Evolutionary conservation across 1,284 basidiomycete genomes (phyloP).

Genomic region (Tilletia caries): DNA sequence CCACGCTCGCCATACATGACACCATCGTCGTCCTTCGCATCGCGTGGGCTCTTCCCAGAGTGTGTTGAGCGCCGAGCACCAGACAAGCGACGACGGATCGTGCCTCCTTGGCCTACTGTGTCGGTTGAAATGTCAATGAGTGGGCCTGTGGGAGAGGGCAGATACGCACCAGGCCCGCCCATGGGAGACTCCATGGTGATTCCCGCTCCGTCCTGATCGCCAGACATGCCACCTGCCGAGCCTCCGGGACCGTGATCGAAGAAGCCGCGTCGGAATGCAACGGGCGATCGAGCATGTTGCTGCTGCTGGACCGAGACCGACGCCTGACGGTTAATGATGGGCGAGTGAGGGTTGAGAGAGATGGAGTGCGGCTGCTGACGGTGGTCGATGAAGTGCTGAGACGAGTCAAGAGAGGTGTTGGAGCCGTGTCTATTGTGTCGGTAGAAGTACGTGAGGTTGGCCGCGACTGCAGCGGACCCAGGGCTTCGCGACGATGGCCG

Average conservation of each 20-base stretch:
- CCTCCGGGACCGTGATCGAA: background rate
- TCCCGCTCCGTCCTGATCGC: background rate
- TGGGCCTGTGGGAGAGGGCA: background rate
- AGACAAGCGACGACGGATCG: background rate
- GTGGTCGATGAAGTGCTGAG: slow-evolving; percentile 51
- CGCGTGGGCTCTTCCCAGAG: background rate
- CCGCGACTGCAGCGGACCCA: background rate
- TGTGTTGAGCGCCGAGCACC: background rate
- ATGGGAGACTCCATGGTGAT: background rate
- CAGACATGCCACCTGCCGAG: background rate
- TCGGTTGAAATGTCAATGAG: slow-evolving; percentile 16
- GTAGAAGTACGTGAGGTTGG: slow-evolving; percentile 44
- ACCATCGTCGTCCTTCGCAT: slow-evolving; percentile 19
- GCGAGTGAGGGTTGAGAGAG: slow-evolving; percentile 36
- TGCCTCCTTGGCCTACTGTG: background rate
- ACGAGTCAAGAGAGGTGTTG: slow-evolving; percentile 48
- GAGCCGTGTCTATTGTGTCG: slow-evolving; percentile 44
- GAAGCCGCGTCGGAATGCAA: slow-evolving; percentile 3
- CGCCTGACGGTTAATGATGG: slow-evolving; percentile 37
- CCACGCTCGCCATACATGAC: slow-evolving; percentile 2
- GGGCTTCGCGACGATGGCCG: slow-evolving; percentile 11
- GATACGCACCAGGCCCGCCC: background rate
- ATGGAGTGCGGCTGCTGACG: slow-evolving; percentile 48
- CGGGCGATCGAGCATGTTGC: background rate
- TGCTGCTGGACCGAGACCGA: slow-evolving; percentile 26